These are phyloP conservation scores for Aspergillus sclerotiicarbonarius DNA, from an alignment of 495 filamentous ascomycete species.

Conservation along the genomic window DNA sequence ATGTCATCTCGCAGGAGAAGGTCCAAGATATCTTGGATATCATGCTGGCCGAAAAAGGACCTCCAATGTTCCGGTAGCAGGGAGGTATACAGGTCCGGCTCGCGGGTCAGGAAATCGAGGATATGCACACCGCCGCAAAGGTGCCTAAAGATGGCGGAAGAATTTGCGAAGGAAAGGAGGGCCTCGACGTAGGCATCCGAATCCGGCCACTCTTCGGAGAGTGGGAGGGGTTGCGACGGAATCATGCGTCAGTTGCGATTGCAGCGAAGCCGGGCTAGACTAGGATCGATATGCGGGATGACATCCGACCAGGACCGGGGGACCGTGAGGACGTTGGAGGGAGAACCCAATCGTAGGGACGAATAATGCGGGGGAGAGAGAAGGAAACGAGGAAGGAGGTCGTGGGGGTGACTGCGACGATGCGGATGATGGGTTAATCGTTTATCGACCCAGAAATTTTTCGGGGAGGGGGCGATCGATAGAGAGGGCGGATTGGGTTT, in stretches of 20 bases:
- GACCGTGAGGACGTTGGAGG: background rate
- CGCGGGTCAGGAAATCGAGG: conserved; percentile 89
- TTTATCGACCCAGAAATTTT: conserved; percentile 6
- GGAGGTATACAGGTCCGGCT: conserved; percentile 71
- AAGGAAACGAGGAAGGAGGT: background rate
- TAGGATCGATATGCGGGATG: conserved; percentile 1
- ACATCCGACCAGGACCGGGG: background rate
- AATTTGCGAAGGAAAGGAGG: conserved; percentile 71
- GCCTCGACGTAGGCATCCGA: conserved; percentile 74
- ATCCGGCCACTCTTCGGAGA: conserved; percentile 52
- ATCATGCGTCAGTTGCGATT: conserved; percentile 16
- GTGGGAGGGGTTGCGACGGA: conserved; percentile 49
- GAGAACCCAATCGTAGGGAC: background rate
- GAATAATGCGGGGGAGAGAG: background rate
- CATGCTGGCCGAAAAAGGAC: conserved; percentile 64
- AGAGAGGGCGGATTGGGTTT: conserved; percentile 9
- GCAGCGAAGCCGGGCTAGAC: background rate
- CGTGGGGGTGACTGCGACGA: background rate
- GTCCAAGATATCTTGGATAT: conserved; percentile 73
- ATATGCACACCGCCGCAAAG: conserved; percentile 94
- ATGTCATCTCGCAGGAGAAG: conserved; percentile 76
- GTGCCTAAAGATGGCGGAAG: conserved; percentile 75
- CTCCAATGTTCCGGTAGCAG: conserved; percentile 79
- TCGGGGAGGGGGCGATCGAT: background rate
- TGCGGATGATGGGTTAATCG: background rate